A percentile compares a stretch with the other conserved stretches of the same genome.
phyloP scores from a whole-genome alignment of 495 filamentous ascomycete species.

The Cercophora sp. region DNA sequence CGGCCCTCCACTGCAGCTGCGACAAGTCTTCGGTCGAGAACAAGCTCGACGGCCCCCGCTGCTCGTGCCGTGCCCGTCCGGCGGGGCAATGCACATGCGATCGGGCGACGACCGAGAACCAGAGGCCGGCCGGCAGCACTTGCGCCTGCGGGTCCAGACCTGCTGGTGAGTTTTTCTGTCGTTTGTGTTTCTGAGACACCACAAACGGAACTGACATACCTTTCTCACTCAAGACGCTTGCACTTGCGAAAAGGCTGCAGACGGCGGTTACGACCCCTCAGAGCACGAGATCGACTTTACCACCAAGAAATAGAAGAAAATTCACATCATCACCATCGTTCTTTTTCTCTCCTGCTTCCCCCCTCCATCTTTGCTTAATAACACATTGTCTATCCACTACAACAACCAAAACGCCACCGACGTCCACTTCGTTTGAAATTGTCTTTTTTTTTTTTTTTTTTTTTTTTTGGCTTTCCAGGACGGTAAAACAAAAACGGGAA shows the following conservation, averaged over 20 bases:
- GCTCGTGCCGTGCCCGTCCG: slow-evolving; percentile 75
- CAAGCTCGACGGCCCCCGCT: slow-evolving; percentile 63
- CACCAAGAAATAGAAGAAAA: slow-evolving; percentile 46
- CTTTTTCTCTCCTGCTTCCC: no score
- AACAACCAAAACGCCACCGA: no score
- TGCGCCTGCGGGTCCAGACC: slow-evolving; percentile 78
- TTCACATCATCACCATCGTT: no score
- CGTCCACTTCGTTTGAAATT: no score
- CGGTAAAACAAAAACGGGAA: no score
- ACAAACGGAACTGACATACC: slow-evolving; percentile 3
- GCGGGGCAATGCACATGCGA: slow-evolving; percentile 82
- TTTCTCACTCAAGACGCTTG: slow-evolving; percentile 57
- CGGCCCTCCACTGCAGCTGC: slow-evolving; percentile 82
- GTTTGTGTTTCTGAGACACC: not conserved
- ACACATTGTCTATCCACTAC: no score
- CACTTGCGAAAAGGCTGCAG: slow-evolving; percentile 73
- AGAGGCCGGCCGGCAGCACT: slow-evolving; percentile 41
- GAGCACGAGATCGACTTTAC: slow-evolving; percentile 79
- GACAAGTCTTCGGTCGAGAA: slow-evolving; percentile 76
- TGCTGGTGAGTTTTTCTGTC: slow-evolving; percentile 48
- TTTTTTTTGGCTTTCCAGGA: no score
- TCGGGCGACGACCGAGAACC: slow-evolving; percentile 69
- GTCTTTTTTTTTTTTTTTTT: no score
- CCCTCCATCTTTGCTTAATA: no score
- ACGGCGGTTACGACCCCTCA: slow-evolving; percentile 43